These are phyloP conservation scores for Mycena vulgaris DNA, from an alignment of 768 basidiomycete species.

Conservation along the genomic window DNA sequence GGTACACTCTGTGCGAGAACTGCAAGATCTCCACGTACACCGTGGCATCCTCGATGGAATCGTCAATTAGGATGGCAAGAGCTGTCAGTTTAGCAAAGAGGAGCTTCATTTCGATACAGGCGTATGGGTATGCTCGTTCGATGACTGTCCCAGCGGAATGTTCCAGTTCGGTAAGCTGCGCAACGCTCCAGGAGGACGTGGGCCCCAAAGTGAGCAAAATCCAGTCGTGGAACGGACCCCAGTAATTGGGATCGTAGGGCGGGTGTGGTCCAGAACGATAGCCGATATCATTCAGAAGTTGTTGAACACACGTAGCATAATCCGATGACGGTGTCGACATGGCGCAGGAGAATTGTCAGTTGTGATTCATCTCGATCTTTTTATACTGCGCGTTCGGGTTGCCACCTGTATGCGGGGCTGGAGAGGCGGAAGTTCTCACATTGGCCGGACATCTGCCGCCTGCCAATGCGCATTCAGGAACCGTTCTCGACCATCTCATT, in stretches of 20 bases:
- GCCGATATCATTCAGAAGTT: slow-evolving; percentile 12
- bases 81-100: slow-evolving; percentile 26
- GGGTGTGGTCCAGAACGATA: slow-evolving; percentile 13
- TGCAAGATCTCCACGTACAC: neutral
- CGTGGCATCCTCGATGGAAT: slow-evolving; percentile 22
- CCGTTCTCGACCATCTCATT: too few relatives aligned
- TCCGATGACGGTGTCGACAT: neutral
- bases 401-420: too few relatives aligned
- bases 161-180: slow-evolving; percentile 16
- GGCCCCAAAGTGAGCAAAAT: slow-evolving; percentile 9
- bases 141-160: slow-evolving; percentile 17
- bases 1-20: slow-evolving; percentile 10
- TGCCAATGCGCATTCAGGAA: too few relatives aligned
- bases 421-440: too few relatives aligned
- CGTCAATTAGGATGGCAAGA: slow-evolving; percentile 23
- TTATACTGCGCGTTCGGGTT: too few relatives aligned
- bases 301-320: neutral
- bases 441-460: too few relatives aligned
- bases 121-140: slow-evolving; percentile 14
- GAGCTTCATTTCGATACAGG: slow-evolving; percentile 5
- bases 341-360: neutral
- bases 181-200: slow-evolving; percentile 1
- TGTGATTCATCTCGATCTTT: too few relatives aligned
- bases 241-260: slow-evolving; percentile 6
- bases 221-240: slow-evolving; percentile 17